phyloP scores from a whole-genome alignment of 1,284 basidiomycete species.

The Moesziomyces parantarcticus region DNA sequence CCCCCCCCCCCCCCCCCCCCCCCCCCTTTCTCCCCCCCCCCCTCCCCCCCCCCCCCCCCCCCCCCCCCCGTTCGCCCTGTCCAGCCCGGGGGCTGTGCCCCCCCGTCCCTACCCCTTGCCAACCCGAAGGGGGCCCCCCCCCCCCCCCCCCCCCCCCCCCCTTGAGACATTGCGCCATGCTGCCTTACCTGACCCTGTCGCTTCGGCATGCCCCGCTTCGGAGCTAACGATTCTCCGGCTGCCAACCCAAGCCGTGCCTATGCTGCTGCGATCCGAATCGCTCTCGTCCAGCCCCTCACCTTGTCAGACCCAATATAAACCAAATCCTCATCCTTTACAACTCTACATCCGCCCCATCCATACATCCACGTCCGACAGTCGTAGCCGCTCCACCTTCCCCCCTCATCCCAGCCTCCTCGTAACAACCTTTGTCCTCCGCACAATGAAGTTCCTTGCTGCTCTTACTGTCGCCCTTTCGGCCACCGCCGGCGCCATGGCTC shows the following conservation, averaged over 20 bases:
- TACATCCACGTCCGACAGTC: background rate
- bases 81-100: too few relatives aligned
- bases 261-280: background rate
- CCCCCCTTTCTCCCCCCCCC: too few relatives aligned
- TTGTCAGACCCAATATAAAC: conserved; percentile 12
- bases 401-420: background rate
- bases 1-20: too few relatives aligned
- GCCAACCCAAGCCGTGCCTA: background rate
- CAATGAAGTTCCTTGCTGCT: conserved; percentile 54
- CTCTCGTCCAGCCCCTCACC: conserved; percentile 1
- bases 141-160: too few relatives aligned
- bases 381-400: background rate
- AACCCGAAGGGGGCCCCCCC: too few relatives aligned
- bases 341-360: background rate
- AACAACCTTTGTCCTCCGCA: background rate
- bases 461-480: conserved; percentile 40
- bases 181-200: background rate
- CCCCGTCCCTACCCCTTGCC: too few relatives aligned
- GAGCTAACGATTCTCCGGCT: background rate
- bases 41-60: too few relatives aligned
- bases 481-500: conserved; percentile 36
- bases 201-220: background rate
- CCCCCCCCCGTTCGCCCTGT: too few relatives aligned
- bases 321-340: background rate
- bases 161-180: too few relatives aligned